phyloP scores from a whole-genome alignment of 139 green algal genomes.

The Gonium pectorale region DNA sequence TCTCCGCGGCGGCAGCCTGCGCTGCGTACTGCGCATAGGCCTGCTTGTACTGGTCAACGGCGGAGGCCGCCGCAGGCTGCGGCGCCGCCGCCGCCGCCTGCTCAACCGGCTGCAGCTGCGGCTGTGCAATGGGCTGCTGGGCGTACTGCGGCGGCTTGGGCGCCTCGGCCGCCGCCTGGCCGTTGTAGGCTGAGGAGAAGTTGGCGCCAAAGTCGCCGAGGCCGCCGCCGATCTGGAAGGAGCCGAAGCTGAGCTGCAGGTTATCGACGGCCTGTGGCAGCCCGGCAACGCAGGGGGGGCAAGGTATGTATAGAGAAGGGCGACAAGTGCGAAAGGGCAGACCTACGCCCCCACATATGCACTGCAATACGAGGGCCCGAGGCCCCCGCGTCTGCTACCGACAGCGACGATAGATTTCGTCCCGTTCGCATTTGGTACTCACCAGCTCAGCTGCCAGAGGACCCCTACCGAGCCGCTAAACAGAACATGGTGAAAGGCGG shows the following conservation, averaged over 20 bases:
- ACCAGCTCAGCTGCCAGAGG: too few species aligned
- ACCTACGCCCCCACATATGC: too few species aligned
- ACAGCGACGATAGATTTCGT: too few species aligned
- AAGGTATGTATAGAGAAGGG: too few species aligned
- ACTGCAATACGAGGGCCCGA: too few species aligned
- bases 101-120: conserved; percentile 7
- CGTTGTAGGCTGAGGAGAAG: conserved; percentile 34
- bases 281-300: too few species aligned
- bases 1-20: conserved; percentile 19
- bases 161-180: neutral
- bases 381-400: too few species aligned
- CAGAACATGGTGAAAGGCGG: too few species aligned
- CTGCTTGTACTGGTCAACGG: conserved; percentile 20
- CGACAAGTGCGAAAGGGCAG: too few species aligned
- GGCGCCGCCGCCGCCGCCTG: neutral
- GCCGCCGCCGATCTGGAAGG: conserved; percentile 49
- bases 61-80: neutral
- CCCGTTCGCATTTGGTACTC: too few species aligned
- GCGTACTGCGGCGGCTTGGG: neutral
- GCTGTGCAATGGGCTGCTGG: neutral
- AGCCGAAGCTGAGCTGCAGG: conserved; percentile 57
- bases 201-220: conserved; percentile 52
- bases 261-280: conserved; percentile 40
- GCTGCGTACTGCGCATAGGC: conserved; percentile 21
- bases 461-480: too few species aligned